Evolutionary conservation across 257 asterid species (phyloP).

Genomic region (Dorcoceras hygrometricum): DNA sequence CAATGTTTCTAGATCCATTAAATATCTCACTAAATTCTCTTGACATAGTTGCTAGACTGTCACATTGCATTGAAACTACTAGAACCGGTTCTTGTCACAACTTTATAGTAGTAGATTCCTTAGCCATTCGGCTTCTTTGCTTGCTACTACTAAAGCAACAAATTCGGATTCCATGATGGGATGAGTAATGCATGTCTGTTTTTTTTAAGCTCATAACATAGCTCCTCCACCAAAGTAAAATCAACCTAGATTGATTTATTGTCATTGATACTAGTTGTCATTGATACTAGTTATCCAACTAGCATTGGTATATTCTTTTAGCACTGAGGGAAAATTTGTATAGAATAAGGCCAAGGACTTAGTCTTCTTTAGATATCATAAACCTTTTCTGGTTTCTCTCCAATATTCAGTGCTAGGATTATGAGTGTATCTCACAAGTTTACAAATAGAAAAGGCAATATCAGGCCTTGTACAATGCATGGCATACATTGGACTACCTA

Average conservation of each 20-base stretch:
- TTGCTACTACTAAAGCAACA: background rate
- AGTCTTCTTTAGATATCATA: too few relatives aligned
- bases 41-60: constrained; percentile 13
- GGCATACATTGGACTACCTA: too few relatives aligned
- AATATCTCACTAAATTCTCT: background rate
- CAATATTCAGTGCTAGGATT: too few relatives aligned
- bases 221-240: background rate
- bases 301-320: too few relatives aligned
- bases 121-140: constrained; percentile 9
- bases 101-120: background rate
- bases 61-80: background rate
- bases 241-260: background rate
- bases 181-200: constrained; percentile 3
- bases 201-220: background rate
- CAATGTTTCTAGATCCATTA: constrained; percentile 7
- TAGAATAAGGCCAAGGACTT: too few relatives aligned
- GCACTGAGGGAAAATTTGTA: too few relatives aligned
- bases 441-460: too few relatives aligned
- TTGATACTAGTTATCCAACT: background rate
- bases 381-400: too few relatives aligned
- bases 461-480: too few relatives aligned
- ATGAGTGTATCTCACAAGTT: too few relatives aligned
- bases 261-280: background rate
- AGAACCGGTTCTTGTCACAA: constrained; percentile 1
- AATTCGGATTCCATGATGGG: constrained; percentile 8